Evolutionary conservation across 768 basidiomycete species (phyloP).

Genomic region (Galerina marginata): DNA sequence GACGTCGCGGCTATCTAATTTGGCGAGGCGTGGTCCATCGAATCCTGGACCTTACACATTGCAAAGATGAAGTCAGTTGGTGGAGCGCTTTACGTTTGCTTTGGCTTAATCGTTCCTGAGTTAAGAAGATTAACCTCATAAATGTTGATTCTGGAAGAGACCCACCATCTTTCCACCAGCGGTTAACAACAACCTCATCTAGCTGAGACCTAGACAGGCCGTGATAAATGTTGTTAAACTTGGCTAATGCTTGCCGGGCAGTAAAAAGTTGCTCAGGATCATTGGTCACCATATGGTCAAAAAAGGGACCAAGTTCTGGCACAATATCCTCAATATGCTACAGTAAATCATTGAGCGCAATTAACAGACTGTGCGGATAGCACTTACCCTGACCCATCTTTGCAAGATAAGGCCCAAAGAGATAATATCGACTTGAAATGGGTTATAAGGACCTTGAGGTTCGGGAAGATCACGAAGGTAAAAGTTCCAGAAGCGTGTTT

Average conservation of each 20-base stretch:
- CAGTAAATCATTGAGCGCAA: not conserved
- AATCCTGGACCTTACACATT: too few species aligned
- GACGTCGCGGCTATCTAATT: too few species aligned
- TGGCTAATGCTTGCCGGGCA: conserved; percentile 7
- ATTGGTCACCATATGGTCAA: conserved; percentile 10
- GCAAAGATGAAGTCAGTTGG: too few species aligned
- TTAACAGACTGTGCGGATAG: not conserved
- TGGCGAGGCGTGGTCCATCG: too few species aligned
- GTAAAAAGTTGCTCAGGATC: conserved; percentile 1
- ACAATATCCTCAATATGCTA: conserved; percentile 13
- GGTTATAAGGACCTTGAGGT: not conserved
- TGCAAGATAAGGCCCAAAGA: conserved; percentile 5
- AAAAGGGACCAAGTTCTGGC: conserved; percentile 19
- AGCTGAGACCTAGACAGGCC: conserved; percentile 1
- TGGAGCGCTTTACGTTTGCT: too few species aligned
- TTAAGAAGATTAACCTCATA: too few species aligned
- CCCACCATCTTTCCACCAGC: not conserved
- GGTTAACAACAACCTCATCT: not conserved
- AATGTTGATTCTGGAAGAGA: too few species aligned
- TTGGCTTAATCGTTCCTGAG: too few species aligned
- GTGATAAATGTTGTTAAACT: not conserved
- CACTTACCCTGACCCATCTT: conserved; percentile 10
- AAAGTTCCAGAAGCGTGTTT: not conserved
- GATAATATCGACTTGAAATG: conserved; percentile 16
- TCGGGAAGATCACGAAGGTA: not conserved